phyloP scores from a whole-genome alignment of 2,329 filamentous ascomycete genomes.

The Sarocladiaceae sp. region DNA sequence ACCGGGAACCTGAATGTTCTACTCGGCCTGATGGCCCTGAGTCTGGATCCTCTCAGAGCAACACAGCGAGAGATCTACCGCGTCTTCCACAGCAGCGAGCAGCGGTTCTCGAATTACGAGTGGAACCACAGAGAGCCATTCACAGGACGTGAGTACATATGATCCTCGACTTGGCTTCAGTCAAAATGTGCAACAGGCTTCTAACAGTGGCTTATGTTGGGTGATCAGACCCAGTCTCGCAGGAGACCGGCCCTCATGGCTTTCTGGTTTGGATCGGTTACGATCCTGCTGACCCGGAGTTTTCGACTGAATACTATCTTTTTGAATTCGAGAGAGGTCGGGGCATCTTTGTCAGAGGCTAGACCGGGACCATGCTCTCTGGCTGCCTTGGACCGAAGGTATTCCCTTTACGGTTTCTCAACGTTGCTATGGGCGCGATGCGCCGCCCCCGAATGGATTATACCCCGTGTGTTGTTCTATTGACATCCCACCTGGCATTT shows the following conservation, averaged over 20 bases:
- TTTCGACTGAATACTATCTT: conserved; percentile 20
- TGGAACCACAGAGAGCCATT: conserved; percentile 19
- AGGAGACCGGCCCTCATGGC: conserved; percentile 23
- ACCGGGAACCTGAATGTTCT: conserved; percentile 31
- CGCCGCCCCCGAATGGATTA: neutral
- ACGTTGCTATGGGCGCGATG: neutral
- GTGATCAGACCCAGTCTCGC: neutral
- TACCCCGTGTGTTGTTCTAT: conserved; percentile 3
- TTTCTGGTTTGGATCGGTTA: conserved; percentile 28
- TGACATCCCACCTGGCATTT: too few relatives aligned
- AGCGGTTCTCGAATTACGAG: conserved; percentile 18
- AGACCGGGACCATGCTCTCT: neutral
- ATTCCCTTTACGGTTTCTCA: neutral
- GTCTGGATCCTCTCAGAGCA: conserved; percentile 9
- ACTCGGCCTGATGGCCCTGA: conserved; percentile 34
- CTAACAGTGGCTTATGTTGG: too few relatives aligned
- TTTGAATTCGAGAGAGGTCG: conserved; percentile 17
- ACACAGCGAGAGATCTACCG: conserved; percentile 9
- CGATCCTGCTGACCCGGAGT: conserved; percentile 22
- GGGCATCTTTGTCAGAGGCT: conserved; percentile 2
- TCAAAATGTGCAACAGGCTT: too few relatives aligned
- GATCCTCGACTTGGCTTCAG: too few relatives aligned
- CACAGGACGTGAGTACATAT: conserved; percentile 20
- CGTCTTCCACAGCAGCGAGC: conserved; percentile 18
- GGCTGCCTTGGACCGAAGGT: neutral